phyloP scores from a whole-genome alignment of 2,329 filamentous ascomycete genomes.

The Truncatella angustata region DNA sequence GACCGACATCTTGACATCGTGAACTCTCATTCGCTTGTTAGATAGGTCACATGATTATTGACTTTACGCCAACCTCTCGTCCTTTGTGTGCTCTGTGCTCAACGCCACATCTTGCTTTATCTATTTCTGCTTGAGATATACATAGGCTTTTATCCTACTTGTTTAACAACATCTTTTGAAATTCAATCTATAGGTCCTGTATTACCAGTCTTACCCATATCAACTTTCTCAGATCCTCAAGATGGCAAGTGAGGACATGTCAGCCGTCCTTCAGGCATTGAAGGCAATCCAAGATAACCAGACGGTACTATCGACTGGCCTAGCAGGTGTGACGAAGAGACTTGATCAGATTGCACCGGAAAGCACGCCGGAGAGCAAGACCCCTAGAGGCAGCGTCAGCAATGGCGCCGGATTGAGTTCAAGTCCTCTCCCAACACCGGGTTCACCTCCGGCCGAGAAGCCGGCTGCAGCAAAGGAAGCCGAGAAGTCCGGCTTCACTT shows the following conservation, averaged over 20 bases:
- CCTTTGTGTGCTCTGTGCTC: background rate
- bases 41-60: background rate
- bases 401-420: background rate
- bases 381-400: background rate
- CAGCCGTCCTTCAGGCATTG: conserved; percentile 26
- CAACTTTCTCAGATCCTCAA: background rate
- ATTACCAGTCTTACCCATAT: background rate
- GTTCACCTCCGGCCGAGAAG: conserved; percentile 10
- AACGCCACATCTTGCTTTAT: background rate
- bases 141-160: background rate
- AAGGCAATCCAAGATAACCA: conserved; percentile 28
- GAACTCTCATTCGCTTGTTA: conserved; percentile 6
- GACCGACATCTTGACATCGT: conserved; percentile 4
- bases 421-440: conserved; percentile 8
- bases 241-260: conserved; percentile 26
- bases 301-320: conserved; percentile 23
- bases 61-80: background rate
- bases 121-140: background rate
- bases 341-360: conserved; percentile 18
- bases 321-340: conserved; percentile 26
- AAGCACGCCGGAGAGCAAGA: background rate
- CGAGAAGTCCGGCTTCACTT: conserved; percentile 47
- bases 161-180: too few species aligned
- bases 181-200: too few species aligned
- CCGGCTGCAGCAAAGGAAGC: conserved; percentile 23